Conservation (phyloP, 2,329 filamentous ascomycete genomes). For the Golovinomyces cichoracearum region DNA sequence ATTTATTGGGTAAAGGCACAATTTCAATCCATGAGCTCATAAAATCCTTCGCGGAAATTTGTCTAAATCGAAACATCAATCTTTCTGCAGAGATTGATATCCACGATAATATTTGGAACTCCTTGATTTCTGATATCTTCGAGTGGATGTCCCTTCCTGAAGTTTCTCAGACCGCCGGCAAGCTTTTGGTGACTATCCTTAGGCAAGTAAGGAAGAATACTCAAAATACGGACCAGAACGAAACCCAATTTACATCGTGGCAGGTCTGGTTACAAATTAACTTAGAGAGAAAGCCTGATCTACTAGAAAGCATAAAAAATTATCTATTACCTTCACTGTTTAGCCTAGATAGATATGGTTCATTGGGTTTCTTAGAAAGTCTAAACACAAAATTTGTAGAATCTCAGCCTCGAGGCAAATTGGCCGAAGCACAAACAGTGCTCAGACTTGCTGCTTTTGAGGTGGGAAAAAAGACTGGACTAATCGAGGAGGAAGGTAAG, state of each 20-base stretch:
- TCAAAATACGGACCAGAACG: constrained; percentile 14
- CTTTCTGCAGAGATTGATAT: background rate
- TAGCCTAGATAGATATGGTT: constrained; percentile 27
- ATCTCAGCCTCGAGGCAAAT: constrained; percentile 20
- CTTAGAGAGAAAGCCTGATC: constrained; percentile 22
- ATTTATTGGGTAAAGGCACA: constrained; percentile 35
- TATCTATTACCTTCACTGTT: constrained; percentile 38
- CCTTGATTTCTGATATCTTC: constrained; percentile 24
- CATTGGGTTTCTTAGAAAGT: constrained; percentile 29
- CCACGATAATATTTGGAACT: constrained; percentile 21
- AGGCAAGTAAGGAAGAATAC: constrained; percentile 16
- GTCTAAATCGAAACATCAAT: background rate
- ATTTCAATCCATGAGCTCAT: constrained; percentile 17
- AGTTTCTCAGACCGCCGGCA: constrained; percentile 33
- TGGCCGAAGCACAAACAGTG: constrained; percentile 27
- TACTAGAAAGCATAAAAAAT: constrained; percentile 36
- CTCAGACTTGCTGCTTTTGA: constrained; percentile 43
- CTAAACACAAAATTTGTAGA: constrained; percentile 27
- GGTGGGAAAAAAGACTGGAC: constrained; percentile 40
- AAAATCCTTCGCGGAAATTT: constrained; percentile 3
- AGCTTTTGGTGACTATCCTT: constrained; percentile 32
- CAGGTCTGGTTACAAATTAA: constrained; percentile 29
- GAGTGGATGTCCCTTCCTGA: constrained; percentile 31
- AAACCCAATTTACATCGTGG: constrained; percentile 21
- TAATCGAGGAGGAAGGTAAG: constrained; percentile 41